Evolutionary conservation across 1,139 yeast species (phyloP), one percentile per base, ranked within the genome.

Genomic region (Nakaseomyces sp.): DNA sequence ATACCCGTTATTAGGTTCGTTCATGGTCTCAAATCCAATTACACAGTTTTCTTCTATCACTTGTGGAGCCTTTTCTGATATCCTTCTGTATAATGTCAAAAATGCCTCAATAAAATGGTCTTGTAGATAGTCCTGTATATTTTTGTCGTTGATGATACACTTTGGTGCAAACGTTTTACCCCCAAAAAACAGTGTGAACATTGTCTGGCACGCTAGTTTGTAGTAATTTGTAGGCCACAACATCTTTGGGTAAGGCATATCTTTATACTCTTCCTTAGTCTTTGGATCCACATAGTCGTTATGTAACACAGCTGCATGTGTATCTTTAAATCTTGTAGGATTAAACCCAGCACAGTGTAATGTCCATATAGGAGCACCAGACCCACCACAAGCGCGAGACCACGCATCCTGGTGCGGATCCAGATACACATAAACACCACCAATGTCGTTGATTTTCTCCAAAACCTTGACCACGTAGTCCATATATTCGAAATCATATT

Each of bases 341-440:
- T 89, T 78, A 43, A 89, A 67, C 1, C 96, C 96, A 3, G 93
- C 95, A n/a, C 95, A 93, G 56, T 84, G 81, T n/a, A 87, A 65
- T 0, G 96, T 88, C 97, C 97, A 89, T 63, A 86, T 56, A 0
- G 97, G 96, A 5, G 96, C 95, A 16, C 97, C 97, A 47, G 89
- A 81, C 1, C 97, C 97, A n/a, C 97, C 96, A 15, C 80, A 71
- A 58, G 71, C 85, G 43, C 96, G 69, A 5, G 94, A 82, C 97
- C 97, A 89, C 13, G 83, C 93, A 60, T 89, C 97, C 61, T 89
- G 97, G 60, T 89, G 97, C 2, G 94, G 84, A 56, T 89, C 96
- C 48, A 89, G 60, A 53, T 84, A 79, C 5, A 88, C 89, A 57
- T 84, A 85, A 16, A 89, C 64, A 0, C 95, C 96, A 0, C 86